Conservation (phyloP, 2,329 filamentous ascomycete genomes). For the Monilinia polystroma region DNA sequence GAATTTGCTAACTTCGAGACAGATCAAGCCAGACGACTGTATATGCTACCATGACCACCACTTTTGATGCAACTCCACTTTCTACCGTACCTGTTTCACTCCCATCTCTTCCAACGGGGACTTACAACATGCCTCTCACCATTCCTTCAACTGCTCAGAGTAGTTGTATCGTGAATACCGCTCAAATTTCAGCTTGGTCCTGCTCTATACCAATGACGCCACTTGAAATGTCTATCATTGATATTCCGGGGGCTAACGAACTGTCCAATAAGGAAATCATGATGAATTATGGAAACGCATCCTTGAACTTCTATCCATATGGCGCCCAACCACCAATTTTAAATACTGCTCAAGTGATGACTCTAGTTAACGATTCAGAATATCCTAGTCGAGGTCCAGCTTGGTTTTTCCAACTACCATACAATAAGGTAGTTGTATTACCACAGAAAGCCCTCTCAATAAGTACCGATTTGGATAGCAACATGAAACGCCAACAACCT, state of each 20-base stretch:
- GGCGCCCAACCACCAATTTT: conserved; percentile 60
- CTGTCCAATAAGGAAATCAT: conserved; percentile 37
- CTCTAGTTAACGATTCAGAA: conserved; percentile 57
- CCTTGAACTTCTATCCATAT: conserved; percentile 51
- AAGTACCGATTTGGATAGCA: neutral
- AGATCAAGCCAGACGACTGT: conserved; percentile 16
- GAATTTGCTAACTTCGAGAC: neutral
- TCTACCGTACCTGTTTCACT: conserved; percentile 52
- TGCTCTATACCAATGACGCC: conserved; percentile 50
- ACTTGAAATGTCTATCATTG: conserved; percentile 32
- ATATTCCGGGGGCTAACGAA: conserved; percentile 26
- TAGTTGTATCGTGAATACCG: conserved; percentile 57
- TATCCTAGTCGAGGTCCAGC: conserved; percentile 58
- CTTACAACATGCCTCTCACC: conserved; percentile 54
- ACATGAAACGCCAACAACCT: conserved; percentile 25
- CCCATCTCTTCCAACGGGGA: conserved; percentile 53
- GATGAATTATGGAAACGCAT: conserved; percentile 44
- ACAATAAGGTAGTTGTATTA: conserved; percentile 64
- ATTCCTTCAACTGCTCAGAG: conserved; percentile 50
- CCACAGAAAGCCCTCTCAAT: conserved; percentile 29
- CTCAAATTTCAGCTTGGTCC: conserved; percentile 60
- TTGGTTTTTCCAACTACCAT: conserved; percentile 60
- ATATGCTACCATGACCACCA: conserved; percentile 41
- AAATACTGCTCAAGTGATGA: conserved; percentile 47
- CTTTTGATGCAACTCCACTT: conserved; percentile 53